Base-by-base conservation (phyloP, 352 stramenopile species). In the Phytophthora hibernalis region DNA sequence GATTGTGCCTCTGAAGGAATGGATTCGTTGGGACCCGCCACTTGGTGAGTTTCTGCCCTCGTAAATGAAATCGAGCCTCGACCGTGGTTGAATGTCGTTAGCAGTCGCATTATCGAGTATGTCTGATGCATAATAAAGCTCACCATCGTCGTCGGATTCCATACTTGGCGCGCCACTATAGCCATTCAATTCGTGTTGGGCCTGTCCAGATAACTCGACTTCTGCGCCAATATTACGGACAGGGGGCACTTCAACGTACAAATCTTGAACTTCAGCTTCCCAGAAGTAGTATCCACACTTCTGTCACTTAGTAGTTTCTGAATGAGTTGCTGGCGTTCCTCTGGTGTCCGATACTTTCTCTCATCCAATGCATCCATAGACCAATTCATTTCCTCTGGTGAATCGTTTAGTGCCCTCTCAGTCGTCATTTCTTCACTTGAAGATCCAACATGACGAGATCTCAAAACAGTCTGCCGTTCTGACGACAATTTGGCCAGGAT, bases 401-500 rank as follows among this genome's bases (percentile, higher is more conserved):
- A 3, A 21, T 37, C 43, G 22, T 35, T 20, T 26, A 54, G 31
- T 13, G 7, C 31, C 37, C 53, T 33, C 10, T 35, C 6, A 38
- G 6, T 28, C 2, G n/a, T 48, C 40, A 35, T n/a, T 12, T 31
- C 24, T 48, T 20, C 37, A 22, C 37, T 44, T 20, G 37, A 44
- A 5, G 21, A n/a, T 21, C 54, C 50, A 54, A 42, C 24, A 52
- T 47, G 40, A 21, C 42, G 42, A 22, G 15, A 12, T 12, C 67
- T 69, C 9, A 86, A 67, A 28, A 72, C 68, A 2, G 78, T 56
- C 54, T 89, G 76, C 6, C 85, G 65, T 37, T 92, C 83, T 0
- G 77, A 70, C 0, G 80, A 89, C 7, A 93, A 50, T 57, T 91
- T 93, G 10, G 76, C 70, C 13, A 93, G 61, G 47, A 93, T 91